Conservation (phyloP, 331 rosid species). For the Stylosanthes scabra region DNA sequence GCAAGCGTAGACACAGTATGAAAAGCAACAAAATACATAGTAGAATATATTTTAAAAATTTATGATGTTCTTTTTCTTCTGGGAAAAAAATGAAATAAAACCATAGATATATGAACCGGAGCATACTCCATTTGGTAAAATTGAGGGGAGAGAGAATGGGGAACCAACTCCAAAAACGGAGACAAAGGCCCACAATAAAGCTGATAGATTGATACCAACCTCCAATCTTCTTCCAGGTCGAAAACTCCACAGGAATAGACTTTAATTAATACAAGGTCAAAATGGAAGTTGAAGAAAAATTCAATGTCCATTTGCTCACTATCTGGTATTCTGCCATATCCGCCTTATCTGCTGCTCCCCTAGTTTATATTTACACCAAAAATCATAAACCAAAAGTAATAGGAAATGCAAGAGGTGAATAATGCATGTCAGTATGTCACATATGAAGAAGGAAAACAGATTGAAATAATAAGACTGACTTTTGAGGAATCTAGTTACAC, state of each 20-base stretch:
- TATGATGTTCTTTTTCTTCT: background rate
- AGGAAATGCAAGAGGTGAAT: background rate
- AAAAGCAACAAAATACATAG: constrained; percentile 18
- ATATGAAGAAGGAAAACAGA: constrained; percentile 8
- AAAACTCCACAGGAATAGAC: constrained; percentile 11
- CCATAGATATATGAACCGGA: background rate
- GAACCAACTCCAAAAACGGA: background rate
- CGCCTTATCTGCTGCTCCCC: constrained; percentile 32
- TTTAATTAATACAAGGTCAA: constrained; percentile 20
- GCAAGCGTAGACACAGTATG: background rate
- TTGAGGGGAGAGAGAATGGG: background rate
- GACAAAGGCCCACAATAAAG: constrained; percentile 1
- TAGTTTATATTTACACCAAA: background rate
- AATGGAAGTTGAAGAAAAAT: constrained; percentile 31
- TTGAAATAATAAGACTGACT: constrained; percentile 1
- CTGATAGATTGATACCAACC: constrained; percentile 11
- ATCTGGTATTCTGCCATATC: constrained; percentile 5
- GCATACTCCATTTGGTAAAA: constrained; percentile 1
- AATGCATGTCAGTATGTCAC: background rate
- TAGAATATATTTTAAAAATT: background rate
- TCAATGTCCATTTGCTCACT: background rate
- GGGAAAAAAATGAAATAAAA: too few relatives aligned
- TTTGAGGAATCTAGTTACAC: constrained; percentile 15
- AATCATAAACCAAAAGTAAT: constrained; percentile 9
- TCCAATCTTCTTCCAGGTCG: constrained; percentile 24